phyloP scores from a whole-genome alignment of 805 yeast genomes.

The Wickerhamiella galacta region DNA sequence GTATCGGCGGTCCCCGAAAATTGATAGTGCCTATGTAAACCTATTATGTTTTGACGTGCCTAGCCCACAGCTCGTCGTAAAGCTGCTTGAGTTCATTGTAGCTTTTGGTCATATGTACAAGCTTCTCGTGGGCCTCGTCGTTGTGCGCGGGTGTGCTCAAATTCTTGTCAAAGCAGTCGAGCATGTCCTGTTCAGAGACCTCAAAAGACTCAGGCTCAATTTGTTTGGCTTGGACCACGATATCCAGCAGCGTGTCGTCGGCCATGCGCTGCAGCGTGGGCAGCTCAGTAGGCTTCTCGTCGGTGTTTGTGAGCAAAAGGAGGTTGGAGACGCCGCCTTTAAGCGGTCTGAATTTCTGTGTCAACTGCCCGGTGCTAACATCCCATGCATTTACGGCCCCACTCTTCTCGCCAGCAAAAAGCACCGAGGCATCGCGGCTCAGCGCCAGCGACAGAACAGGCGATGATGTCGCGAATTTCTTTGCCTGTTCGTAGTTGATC shows the following conservation, averaged over 20 bases:
- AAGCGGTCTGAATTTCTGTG: constrained; percentile 15
- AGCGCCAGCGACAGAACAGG: constrained; percentile 1
- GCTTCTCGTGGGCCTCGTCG: too few species aligned
- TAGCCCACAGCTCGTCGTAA: constrained; percentile 17
- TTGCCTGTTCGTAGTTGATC: constrained; percentile 33
- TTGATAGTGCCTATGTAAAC: neutral
- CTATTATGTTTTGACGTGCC: constrained; percentile 1
- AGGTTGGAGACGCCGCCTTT: constrained; percentile 14
- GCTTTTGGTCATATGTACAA: constrained; percentile 2
- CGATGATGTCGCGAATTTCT: constrained; percentile 14
- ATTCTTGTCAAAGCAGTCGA: too few species aligned
- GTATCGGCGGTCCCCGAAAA: constrained; percentile 1
- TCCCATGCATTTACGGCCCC: constrained; percentile 44
- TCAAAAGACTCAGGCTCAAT: too few species aligned
- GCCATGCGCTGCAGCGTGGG: too few species aligned
- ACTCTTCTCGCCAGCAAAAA: constrained; percentile 14
- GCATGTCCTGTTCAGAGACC: too few species aligned
- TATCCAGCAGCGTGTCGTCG: too few species aligned
- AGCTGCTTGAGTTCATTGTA: constrained; percentile 13
- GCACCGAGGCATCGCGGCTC: constrained; percentile 5
- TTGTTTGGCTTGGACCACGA: too few species aligned
- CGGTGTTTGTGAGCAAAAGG: neutral
- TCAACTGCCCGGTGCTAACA: constrained; percentile 24
- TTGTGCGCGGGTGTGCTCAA: too few species aligned
- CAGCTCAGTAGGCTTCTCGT: too few species aligned